A percentile compares a stretch with the other conserved stretches of the same genome.
Conservation (phyloP, 2,329 filamentous ascomycete species). For the Metarhizium rileyi region DNA sequence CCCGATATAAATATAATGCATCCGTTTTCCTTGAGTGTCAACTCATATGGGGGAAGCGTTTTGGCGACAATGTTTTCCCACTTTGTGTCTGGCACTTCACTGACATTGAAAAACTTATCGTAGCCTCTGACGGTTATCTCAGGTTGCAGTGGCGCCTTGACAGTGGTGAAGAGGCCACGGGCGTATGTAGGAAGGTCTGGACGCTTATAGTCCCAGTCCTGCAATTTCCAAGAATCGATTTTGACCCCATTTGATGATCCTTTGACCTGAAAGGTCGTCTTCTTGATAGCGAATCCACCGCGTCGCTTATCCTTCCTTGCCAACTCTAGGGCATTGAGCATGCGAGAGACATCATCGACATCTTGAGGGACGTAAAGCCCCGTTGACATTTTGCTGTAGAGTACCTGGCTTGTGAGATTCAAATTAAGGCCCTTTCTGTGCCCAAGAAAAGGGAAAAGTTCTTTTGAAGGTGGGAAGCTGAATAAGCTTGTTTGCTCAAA, state of each 20-base stretch:
- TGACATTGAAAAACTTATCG: slow-evolving; percentile 97
- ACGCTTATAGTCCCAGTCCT: slow-evolving; percentile 95
- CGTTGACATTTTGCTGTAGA: slow-evolving; percentile 20
- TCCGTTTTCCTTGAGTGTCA: slow-evolving; percentile 98
- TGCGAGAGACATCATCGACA: slow-evolving; percentile 50
- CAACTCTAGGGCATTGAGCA: slow-evolving; percentile 55
- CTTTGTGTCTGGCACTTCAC: slow-evolving; percentile 69
- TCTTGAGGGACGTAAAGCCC: slow-evolving; percentile 60
- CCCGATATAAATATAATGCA: slow-evolving; percentile 98
- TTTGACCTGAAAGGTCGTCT: slow-evolving; percentile 63
- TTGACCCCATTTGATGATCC: slow-evolving; percentile 51
- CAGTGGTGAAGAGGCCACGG: slow-evolving; percentile 83
- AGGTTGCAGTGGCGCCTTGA: slow-evolving; percentile 50
- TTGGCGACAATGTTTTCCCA: slow-evolving; percentile 70
- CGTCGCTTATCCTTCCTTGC: slow-evolving; percentile 45
- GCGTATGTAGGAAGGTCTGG: slow-evolving; percentile 80
- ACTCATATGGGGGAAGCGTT: slow-evolving; percentile 82
- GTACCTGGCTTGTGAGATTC: background rate
- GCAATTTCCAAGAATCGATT: slow-evolving; percentile 87
- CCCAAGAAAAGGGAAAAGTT: background rate
- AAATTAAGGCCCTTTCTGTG: background rate
- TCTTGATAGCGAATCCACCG: slow-evolving; percentile 63
- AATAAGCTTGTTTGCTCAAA: background rate
- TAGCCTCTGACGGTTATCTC: slow-evolving; percentile 88
- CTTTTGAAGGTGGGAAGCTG: background rate